Evolutionary conservation across 2,329 filamentous ascomycete genomes (phyloP).

Genomic region (Botrytis elliptica): DNA sequence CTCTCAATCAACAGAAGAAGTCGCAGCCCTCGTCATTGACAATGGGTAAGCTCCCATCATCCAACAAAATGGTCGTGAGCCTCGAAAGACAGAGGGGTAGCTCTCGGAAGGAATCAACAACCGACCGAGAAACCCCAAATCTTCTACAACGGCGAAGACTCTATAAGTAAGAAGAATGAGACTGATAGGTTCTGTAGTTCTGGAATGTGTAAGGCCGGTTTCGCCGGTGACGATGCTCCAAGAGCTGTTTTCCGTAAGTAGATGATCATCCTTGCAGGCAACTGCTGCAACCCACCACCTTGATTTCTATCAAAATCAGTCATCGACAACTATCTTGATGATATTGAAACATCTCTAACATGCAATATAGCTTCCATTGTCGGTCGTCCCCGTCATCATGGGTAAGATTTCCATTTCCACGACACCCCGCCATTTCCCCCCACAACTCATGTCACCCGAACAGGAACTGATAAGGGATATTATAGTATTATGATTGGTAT

Average conservation of each 20-base stretch:
- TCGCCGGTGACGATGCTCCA: conserved; percentile 99
- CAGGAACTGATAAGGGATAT: conserved; percentile 34
- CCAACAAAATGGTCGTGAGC: conserved; percentile 18
- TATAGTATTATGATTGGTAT: conserved; percentile 99
- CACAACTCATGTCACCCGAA: conserved; percentile 25
- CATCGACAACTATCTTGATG: not conserved
- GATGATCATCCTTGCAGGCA: conserved; percentile 38
- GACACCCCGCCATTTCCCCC: conserved; percentile 30
- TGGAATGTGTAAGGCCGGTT: conserved; percentile 99
- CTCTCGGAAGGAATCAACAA: conserved; percentile 19
- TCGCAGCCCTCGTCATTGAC: conserved; percentile 99
- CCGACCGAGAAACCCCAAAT: conserved; percentile 22
- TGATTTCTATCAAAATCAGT: not conserved
- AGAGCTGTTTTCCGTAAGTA: conserved; percentile 99
- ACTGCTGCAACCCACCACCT: not conserved
- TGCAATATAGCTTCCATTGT: conserved; percentile 83
- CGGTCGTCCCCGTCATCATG: conserved; percentile 99
- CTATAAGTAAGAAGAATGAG: conserved; percentile 19
- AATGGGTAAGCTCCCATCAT: conserved; percentile 86
- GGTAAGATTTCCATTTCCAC: conserved; percentile 59
- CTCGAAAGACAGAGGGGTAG: conserved; percentile 31
- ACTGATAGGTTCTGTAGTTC: conserved; percentile 62
- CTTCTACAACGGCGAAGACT: conserved; percentile 20
- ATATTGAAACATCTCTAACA: conserved; percentile 28
- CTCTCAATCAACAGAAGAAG: conserved; percentile 75